These are phyloP conservation scores for Wallemia hederae DNA, from an alignment of 1,284 basidiomycete genomes.

Conservation along the genomic window DNA sequence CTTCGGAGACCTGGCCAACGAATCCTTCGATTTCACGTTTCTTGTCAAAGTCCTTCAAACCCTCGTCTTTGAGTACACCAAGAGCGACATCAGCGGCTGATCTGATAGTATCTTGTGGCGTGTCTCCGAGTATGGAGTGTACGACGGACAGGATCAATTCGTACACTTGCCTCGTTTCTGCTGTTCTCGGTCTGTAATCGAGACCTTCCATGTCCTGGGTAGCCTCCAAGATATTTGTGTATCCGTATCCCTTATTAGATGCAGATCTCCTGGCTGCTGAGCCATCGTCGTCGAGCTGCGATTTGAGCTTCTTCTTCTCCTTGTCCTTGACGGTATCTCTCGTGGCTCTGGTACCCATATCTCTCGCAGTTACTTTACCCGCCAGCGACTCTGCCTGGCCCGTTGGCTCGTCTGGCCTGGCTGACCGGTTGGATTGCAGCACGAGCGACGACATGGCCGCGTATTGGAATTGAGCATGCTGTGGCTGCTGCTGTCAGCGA, in stretches of 20 bases:
- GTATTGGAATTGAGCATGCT: not conserved
- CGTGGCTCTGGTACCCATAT: slow-evolving; percentile 78
- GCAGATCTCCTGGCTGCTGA: slow-evolving; percentile 21
- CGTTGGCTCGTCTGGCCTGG: slow-evolving; percentile 44
- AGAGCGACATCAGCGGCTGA: slow-evolving; percentile 76
- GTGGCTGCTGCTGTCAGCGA: not conserved
- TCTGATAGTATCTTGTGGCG: slow-evolving; percentile 79
- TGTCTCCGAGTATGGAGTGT: slow-evolving; percentile 62
- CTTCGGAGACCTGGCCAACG: slow-evolving; percentile 35
- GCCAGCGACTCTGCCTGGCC: slow-evolving; percentile 77
- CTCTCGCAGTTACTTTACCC: slow-evolving; percentile 61
- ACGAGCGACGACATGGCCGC: not conserved
- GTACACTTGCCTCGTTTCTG: slow-evolving; percentile 81
- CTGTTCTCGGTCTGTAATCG: slow-evolving; percentile 67
- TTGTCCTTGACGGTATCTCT: slow-evolving; percentile 62
- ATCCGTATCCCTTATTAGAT: slow-evolving; percentile 18
- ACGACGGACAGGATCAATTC: slow-evolving; percentile 66
- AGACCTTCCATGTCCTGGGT: slow-evolving; percentile 80
- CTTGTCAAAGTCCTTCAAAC: slow-evolving; percentile 87
- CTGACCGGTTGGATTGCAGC: not conserved
- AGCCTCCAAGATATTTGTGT: slow-evolving; percentile 66
- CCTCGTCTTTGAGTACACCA: slow-evolving; percentile 67
- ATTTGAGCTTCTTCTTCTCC: slow-evolving; percentile 79
- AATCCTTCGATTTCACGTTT: slow-evolving; percentile 77
- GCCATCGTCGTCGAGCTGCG: slow-evolving; percentile 23